Evolutionary conservation across 179 eudicot species (phyloP), one percentile per base, ranked within the genome.

Genomic region (Patellifolia procumbens): DNA sequence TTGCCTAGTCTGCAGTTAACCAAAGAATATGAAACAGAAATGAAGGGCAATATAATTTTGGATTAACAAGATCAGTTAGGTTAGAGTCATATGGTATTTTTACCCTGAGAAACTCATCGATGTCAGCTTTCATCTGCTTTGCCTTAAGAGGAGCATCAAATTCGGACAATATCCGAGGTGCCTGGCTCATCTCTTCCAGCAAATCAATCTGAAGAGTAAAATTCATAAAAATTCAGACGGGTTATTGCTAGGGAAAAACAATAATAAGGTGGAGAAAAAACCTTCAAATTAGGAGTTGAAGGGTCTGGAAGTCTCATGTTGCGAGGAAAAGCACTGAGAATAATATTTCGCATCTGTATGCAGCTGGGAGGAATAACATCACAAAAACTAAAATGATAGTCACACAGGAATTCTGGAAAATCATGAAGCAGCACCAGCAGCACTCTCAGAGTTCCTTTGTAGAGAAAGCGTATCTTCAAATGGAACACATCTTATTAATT

Each of bases 241-340:
- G 29, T 32, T 11, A 42, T 43, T 22, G 29, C 52, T 7, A 31
- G 2, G 13, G 7, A n/a, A 29, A 58, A 42, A 63, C 26, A 32
- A 26, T 32, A 16, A 31, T 10, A 67, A 2, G 22, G 52, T 49
- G 26, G 26, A 70, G 13, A 10, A 70, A 70, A 70, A 48, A 96
- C 96, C 97, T 96, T 96, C 82, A 93, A 82, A 83, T 96, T 93
- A 60, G 99, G 98, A 82, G 98, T 96, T 48, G 97, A 91, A 58
- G 99, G 99, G 77, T 93, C 99, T 12, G 98, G 98, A 53, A 95
- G 91, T 84, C 94, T 93, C 99, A 96, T 90, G 76, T 91, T 93
- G 80, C 91, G 94, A 45, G 99, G 99, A 85, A 90, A 91, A 78
- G 99, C 99, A 60, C 98, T 93, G 45, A 96, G 94, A 71, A 96